These are phyloP conservation scores for Diaporthe sp. DNA, from an alignment of 2,329 filamentous ascomycete species.

Conservation along the genomic window DNA sequence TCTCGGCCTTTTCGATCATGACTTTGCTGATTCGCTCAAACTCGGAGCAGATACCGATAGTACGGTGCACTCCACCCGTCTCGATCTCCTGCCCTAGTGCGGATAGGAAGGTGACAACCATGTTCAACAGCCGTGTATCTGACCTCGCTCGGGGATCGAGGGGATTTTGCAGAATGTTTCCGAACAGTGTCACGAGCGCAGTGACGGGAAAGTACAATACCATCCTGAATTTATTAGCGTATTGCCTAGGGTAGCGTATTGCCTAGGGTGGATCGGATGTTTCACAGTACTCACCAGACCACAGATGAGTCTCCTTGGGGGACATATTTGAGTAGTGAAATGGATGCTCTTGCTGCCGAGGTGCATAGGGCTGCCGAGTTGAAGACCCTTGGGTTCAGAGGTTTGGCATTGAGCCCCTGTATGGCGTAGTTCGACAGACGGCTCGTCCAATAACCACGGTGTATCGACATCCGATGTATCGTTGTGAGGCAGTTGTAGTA, in stretches of 20 bases:
- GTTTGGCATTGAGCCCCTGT: slow-evolving; percentile 90
- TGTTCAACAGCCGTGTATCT: slow-evolving; percentile 90
- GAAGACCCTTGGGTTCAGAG: slow-evolving; percentile 94
- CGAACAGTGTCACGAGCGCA: slow-evolving; percentile 93
- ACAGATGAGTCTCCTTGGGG: slow-evolving; percentile 95
- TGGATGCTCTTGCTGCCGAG: slow-evolving; percentile 91
- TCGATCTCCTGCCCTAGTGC: slow-evolving; percentile 91
- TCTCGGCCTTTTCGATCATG: slow-evolving; percentile 92
- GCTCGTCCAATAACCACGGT: slow-evolving; percentile 98
- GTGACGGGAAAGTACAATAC: slow-evolving; percentile 98
- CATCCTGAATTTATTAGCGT: slow-evolving; percentile 67
- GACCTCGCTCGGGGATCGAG: slow-evolving; percentile 89
- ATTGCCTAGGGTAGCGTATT: not conserved
- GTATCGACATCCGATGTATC: slow-evolving; percentile 98
- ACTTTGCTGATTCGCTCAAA: slow-evolving; percentile 95
- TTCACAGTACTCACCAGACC: slow-evolving; percentile 79
- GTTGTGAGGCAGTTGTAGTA: slow-evolving; percentile 99
- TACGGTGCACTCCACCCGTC: slow-evolving; percentile 91
- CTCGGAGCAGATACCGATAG: slow-evolving; percentile 94
- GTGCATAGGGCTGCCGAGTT: slow-evolving; percentile 94
- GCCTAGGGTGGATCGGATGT: not conserved
- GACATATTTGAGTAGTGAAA: slow-evolving; percentile 94
- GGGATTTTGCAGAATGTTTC: slow-evolving; percentile 96
- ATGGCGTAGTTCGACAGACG: slow-evolving; percentile 95
- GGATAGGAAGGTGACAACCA: slow-evolving; percentile 92